Evolutionary conservation across 768 basidiomycete genomes (phyloP).

Genomic region (Trametes meyenii): DNA sequence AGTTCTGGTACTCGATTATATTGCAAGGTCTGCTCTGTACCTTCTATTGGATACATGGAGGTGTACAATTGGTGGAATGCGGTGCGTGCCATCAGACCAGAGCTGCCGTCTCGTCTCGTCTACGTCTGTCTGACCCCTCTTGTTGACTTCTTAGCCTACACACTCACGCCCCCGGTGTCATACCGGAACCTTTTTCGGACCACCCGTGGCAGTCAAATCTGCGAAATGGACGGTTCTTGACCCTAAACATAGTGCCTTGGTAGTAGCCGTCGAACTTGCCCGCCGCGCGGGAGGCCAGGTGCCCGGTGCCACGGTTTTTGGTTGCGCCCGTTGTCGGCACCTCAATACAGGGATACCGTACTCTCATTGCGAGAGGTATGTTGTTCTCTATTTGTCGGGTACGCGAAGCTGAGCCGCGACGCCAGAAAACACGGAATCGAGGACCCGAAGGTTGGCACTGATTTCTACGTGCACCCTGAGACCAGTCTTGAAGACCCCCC

Average conservation of each 20-base stretch:
- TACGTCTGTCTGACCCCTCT: background rate
- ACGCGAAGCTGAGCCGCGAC: background rate
- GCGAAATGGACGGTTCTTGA: too few species aligned
- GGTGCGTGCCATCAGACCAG: background rate
- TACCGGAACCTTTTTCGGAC: too few species aligned
- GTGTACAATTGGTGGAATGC: slow-evolving; percentile 1
- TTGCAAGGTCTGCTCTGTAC: background rate
- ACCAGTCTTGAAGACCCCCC: background rate
- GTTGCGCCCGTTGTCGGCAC: too few species aligned
- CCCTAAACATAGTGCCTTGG: too few species aligned
- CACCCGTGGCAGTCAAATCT: too few species aligned
- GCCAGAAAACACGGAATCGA: background rate
- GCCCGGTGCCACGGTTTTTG: too few species aligned
- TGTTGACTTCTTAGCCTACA: background rate
- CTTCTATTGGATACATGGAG: background rate
- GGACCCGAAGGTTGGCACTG: background rate
- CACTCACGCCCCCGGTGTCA: background rate
- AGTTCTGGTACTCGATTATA: background rate
- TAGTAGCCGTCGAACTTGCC: too few species aligned
- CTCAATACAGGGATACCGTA: too few species aligned
- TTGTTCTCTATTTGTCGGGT: background rate
- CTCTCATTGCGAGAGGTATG: background rate
- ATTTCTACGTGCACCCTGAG: background rate
- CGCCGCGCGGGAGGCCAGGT: too few species aligned
- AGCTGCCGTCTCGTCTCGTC: background rate